Base-by-base conservation (phyloP, 345 rosid species). In the Erodium maritimum region DNA sequence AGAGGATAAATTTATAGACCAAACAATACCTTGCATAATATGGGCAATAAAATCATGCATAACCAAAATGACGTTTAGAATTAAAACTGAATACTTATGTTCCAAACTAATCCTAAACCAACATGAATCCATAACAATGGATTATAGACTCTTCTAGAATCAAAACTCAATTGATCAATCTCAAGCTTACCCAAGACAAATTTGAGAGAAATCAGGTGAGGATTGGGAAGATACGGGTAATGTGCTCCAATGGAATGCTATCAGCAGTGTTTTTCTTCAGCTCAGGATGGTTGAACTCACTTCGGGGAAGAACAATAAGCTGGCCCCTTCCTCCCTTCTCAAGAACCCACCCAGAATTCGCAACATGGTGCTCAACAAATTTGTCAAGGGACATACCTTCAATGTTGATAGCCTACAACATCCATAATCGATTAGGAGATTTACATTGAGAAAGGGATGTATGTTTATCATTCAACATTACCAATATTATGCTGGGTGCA, bases 161-260 rank as follows among this genome's bases (percentile, higher is more conserved):
- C 37, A 4, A 29, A 11, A 29, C 37, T 29, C 9, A 29, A 29
- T 11, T 29, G 37, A 29, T 29, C 37, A 29, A 29, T 29, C 37
- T 11, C 37, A 11, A 29, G n/a, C n/a, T n/a, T n/a, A n/a, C n/a
- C n/a, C n/a, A n/a, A n/a, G n/a, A n/a, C n/a, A n/a, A n/a, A n/a
- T n/a, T n/a, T n/a, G n/a, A 24, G 50, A 21, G 23, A 56, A 29
- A 50, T 91, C 75, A 89, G 58, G 91, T 81, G 17, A 93, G 91
- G 67, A 93, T 87, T 52, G 96, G 97, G 71, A 87, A 83, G 73
- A 93, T 86, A 37, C 96, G 89, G 46, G 94, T 80, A 11, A 93
- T 73, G 69, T 83, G 94, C 67, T 89, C 97, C 57, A 87, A 76
- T 0, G 97, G 91, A 50, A 91, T 75, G 56, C 67, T 77, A 61